Evolutionary conservation across 352 stramenopile species (phyloP), one percentile per base, ranked within the genome.

Genomic region (Phytophthora europaea): DNA sequence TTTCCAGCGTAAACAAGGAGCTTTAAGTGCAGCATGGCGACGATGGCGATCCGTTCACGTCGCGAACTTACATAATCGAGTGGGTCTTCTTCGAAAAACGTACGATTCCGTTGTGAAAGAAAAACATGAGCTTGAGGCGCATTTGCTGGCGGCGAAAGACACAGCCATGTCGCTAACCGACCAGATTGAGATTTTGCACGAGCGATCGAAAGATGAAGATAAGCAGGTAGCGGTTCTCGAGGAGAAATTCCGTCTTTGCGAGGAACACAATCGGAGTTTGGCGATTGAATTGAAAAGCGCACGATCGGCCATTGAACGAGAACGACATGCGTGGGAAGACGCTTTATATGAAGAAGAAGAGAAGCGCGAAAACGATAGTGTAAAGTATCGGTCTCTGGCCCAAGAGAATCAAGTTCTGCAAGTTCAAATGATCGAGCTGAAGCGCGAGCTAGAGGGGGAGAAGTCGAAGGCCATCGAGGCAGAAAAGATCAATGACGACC

Each of bases 71-170:
- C 34, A 73, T 8, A 18, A 26, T 0, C 61, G 70, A 33, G 26
- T 85, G n/a, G 38, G 59, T n/a, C 26, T 73, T n/a, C 33, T 73
- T 51, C 58, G 36, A 18, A 59, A 65, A 50, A 40, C 58, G 3
- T 64, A 55, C 26, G 70, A 83, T 15, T 61, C 54, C 2, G 45
- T 64, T 0, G 28, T 80, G 3, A 56, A 76, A 0, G 74, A 91
- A 53, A 89, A 85, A 33, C 71, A 84, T 23, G 73, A 79, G 6
- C 59, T 87, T 1, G 81, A 94, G 56, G 70, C 77, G 3, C 79
- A 89, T 50, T 26, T 92, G 0, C 18, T 80, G n/a, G 58, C 78
- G n/a, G 58, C 70, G 0, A 84, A 81, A 20, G 77, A 91, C 26
- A 73, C 73, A 9, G 55, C 66, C 1, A 57, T 80, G 6, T 82